Evolutionary conservation across 2,329 filamentous ascomycete species (phyloP).

Genomic region (Teratosphaeria epicoccoides): DNA sequence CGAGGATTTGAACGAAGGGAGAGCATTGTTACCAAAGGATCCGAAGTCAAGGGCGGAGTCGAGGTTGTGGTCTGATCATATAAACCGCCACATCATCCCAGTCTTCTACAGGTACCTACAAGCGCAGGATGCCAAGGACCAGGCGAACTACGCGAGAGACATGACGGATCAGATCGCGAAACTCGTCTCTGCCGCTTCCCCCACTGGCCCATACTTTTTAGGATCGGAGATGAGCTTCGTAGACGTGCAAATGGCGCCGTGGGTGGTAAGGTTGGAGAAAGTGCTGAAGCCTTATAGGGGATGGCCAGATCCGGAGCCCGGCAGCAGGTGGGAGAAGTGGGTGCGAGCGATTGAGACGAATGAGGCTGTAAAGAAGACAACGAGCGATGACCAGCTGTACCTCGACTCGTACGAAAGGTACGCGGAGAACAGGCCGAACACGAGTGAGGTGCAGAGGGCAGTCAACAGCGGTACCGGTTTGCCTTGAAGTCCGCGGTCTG

Average conservation of each 20-base stretch:
- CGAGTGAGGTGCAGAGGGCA: slow-evolving; percentile 48
- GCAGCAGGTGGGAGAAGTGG: slow-evolving; percentile 58
- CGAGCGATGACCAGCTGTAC: slow-evolving; percentile 55
- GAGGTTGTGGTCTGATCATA: slow-evolving; percentile 71
- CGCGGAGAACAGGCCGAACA: slow-evolving; percentile 51
- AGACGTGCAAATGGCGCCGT: slow-evolving; percentile 66
- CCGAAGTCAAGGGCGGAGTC: slow-evolving; percentile 61
- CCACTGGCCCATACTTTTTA: slow-evolving; percentile 59
- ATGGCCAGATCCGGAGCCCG: slow-evolving; percentile 54
- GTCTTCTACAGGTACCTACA: slow-evolving; percentile 65
- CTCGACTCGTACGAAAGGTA: slow-evolving; percentile 56
- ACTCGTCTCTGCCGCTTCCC: slow-evolving; percentile 46
- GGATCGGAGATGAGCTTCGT: slow-evolving; percentile 51
- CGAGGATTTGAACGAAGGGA: slow-evolving; percentile 57
- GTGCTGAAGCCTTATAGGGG: slow-evolving; percentile 55
- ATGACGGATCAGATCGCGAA: slow-evolving; percentile 57
- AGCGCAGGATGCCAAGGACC: slow-evolving; percentile 49
- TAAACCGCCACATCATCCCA: slow-evolving; percentile 67
- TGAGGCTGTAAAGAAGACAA: slow-evolving; percentile 54
- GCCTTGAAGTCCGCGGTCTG: slow-evolving; percentile 36
- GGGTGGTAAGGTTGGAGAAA: slow-evolving; percentile 57
- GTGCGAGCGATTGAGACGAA: slow-evolving; percentile 57
- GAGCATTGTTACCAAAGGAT: slow-evolving; percentile 54
- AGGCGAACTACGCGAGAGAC: slow-evolving; percentile 48
- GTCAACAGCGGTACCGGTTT: slow-evolving; percentile 47